These are phyloP conservation scores for Fusarium austroafricanum DNA, from an alignment of 2,329 filamentous ascomycete genomes.

Conservation along the genomic window DNA sequence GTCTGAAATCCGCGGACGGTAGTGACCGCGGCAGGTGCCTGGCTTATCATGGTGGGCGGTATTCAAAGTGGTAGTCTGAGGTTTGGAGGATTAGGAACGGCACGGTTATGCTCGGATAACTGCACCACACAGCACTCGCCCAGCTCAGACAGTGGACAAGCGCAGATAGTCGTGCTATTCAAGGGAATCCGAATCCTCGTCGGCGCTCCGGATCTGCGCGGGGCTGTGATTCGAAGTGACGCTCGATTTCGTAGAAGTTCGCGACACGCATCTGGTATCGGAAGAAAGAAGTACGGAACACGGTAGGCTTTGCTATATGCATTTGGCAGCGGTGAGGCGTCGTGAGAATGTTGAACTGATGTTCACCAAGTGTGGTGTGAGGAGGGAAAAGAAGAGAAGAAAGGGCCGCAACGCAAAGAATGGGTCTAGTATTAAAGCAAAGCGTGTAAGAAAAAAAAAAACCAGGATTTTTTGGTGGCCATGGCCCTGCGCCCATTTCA, in stretches of 20 bases:
- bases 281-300: slow-evolving; percentile 62
- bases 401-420: slow-evolving; percentile 25
- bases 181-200: slow-evolving; percentile 65
- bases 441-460: slow-evolving; percentile 4
- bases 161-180: slow-evolving; percentile 45
- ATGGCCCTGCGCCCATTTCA: slow-evolving; percentile 22
- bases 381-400: slow-evolving; percentile 33
- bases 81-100: slow-evolving; percentile 13
- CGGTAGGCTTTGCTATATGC: slow-evolving; percentile 64
- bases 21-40: slow-evolving; percentile 62
- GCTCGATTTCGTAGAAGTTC: slow-evolving; percentile 61
- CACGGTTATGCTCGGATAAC: slow-evolving; percentile 36
- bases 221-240: slow-evolving; percentile 62
- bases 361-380: slow-evolving; percentile 48
- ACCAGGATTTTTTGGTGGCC: slow-evolving; percentile 39
- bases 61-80: slow-evolving; percentile 24
- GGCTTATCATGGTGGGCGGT: slow-evolving; percentile 57
- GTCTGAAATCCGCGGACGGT: slow-evolving; percentile 68
- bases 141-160: slow-evolving; percentile 30
- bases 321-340: slow-evolving; percentile 57
- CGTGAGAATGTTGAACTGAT: slow-evolving; percentile 28
- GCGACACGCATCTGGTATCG: slow-evolving; percentile 67
- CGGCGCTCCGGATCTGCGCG: slow-evolving; percentile 70
- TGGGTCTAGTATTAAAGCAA: slow-evolving; percentile 36
- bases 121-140: slow-evolving; percentile 36